Percentiles rank a stretch among this genome's conserved stretches.
Evolutionary conservation across 2,329 filamentous ascomycete species (phyloP).

Genomic region (Cytospora paraplurivora): DNA sequence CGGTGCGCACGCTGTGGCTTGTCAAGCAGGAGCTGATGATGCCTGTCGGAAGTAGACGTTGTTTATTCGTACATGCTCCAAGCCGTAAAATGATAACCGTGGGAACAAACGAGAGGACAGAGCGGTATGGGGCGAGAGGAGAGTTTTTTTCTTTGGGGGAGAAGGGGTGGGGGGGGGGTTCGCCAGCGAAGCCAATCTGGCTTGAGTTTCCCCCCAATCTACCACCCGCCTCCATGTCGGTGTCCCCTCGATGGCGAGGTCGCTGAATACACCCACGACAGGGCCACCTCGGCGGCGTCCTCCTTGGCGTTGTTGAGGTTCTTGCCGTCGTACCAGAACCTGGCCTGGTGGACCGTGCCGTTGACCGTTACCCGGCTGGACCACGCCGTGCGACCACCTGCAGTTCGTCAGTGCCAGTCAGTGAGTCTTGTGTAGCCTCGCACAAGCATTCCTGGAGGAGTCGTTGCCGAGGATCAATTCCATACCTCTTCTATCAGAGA

Average conservation of each 20-base stretch:
- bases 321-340: slow-evolving; percentile 90
- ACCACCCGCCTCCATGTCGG: slow-evolving; percentile 38
- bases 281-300: slow-evolving; percentile 84
- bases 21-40: too few species aligned
- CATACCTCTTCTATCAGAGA: slow-evolving; percentile 41
- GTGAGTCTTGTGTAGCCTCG: not conserved
- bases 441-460: not conserved
- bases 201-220: slow-evolving; percentile 11
- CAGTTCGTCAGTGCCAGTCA: slow-evolving; percentile 12
- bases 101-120: too few species aligned
- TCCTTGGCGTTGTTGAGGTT: slow-evolving; percentile 86
- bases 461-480: not conserved
- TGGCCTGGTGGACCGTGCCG: slow-evolving; percentile 66
- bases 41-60: too few species aligned
- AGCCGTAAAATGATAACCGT: too few species aligned
- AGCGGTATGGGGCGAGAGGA: too few species aligned
- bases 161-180: not conserved
- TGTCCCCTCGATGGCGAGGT: slow-evolving; percentile 43
- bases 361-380: slow-evolving; percentile 77
- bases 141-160: not conserved
- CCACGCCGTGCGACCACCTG: slow-evolving; percentile 90
- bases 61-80: too few species aligned
- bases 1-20: too few species aligned
- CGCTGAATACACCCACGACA: slow-evolving; percentile 54
- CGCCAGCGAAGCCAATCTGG: not conserved